These are phyloP conservation scores for Exophiala sp. DNA, from an alignment of 2,329 filamentous ascomycete species.

Conservation along the genomic window DNA sequence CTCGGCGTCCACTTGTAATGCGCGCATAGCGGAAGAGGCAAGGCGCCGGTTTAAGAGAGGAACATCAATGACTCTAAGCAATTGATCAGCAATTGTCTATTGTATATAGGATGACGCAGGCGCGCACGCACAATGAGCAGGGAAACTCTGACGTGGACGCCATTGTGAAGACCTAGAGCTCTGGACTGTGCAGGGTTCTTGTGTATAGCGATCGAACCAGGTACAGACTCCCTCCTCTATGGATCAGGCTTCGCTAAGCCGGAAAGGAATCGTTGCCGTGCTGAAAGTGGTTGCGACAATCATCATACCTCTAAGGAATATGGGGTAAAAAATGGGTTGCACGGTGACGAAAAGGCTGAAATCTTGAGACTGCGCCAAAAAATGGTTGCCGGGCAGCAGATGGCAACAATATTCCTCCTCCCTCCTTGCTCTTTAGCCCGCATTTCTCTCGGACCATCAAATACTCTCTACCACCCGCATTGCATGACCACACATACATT, in stretches of 20 bases:
- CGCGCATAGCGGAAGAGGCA: conserved; percentile 68
- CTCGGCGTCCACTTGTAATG: conserved; percentile 82
- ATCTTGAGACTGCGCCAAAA: neutral
- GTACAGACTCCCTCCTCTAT: too few relatives aligned
- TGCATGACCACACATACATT: neutral
- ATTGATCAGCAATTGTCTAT: conserved; percentile 1
- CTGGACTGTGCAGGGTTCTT: neutral
- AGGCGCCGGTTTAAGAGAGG: conserved; percentile 80
- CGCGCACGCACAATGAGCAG: conserved; percentile 36
- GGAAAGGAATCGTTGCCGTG: too few relatives aligned
- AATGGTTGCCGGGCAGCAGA: neutral
- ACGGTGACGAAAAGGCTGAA: neutral
- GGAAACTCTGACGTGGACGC: conserved; percentile 34
- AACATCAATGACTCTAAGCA: conserved; percentile 65
- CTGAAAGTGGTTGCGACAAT: too few relatives aligned
- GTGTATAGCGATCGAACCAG: too few relatives aligned
- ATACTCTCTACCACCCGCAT: neutral
- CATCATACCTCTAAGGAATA: neutral
- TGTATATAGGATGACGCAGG: neutral
- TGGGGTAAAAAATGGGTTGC: neutral
- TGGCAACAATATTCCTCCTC: neutral
- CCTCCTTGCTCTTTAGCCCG: neutral
- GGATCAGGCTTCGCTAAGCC: too few relatives aligned
- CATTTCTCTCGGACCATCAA: neutral
- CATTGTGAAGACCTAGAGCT: neutral